Evolutionary conservation across 192 early-diverging fungal species (phyloP).

Genomic region (Coemansia asiatica): DNA sequence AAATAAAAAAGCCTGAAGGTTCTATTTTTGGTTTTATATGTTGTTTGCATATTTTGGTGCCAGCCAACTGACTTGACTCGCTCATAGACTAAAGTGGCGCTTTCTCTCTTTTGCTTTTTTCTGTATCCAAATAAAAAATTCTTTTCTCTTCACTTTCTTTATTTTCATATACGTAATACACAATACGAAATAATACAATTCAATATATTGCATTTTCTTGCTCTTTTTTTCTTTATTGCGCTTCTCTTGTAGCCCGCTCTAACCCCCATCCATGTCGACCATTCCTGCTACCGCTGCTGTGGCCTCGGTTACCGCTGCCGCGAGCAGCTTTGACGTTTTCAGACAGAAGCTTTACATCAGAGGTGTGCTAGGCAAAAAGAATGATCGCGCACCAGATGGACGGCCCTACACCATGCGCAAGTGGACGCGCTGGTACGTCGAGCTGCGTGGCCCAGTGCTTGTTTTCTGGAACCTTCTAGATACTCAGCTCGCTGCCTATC

Average conservation of each 20-base stretch:
- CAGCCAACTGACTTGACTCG: slow-evolving; percentile 4
- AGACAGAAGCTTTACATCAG: slow-evolving; percentile 68
- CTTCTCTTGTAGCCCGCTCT: slow-evolving; percentile 3
- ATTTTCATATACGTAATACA: neutral
- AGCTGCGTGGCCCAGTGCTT: slow-evolving; percentile 69
- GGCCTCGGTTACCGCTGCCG: slow-evolving; percentile 39
- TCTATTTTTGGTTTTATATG: neutral
- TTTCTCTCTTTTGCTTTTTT: neutral
- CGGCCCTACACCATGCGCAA: slow-evolving; percentile 60
- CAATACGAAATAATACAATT: neutral
- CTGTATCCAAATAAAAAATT: neutral
- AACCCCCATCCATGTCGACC: slow-evolving; percentile 24
- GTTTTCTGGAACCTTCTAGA: slow-evolving; percentile 62
- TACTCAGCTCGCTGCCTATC: slow-evolving; percentile 52
- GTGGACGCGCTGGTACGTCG: slow-evolving; percentile 74
- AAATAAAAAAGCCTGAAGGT: neutral
- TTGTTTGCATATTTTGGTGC: neutral
- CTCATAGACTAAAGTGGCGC: slow-evolving; percentile 3
- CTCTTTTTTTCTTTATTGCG: neutral
- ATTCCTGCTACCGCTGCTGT: slow-evolving; percentile 22
- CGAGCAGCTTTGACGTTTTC: slow-evolving; percentile 62
- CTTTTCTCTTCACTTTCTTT: neutral
- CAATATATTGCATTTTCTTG: neutral
- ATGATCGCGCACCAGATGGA: slow-evolving; percentile 63
- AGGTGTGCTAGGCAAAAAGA: slow-evolving; percentile 73